Conservation (phyloP, 2,329 filamentous ascomycete species). For the Apiospora pterosperma region DNA sequence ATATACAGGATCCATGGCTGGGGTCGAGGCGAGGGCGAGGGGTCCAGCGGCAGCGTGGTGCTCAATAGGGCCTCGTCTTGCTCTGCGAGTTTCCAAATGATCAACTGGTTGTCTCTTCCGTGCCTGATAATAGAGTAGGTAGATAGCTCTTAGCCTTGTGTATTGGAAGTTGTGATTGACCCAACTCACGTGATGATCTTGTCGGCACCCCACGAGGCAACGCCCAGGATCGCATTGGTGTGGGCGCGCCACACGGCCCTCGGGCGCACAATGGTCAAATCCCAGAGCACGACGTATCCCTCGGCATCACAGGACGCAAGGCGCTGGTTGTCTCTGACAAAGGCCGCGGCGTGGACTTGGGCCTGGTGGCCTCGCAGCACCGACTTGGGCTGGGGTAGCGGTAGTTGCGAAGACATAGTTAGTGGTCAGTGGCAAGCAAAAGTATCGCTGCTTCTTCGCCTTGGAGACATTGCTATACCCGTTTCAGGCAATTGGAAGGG, state of each 20-base stretch:
- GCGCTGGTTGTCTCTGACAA: constrained; percentile 69
- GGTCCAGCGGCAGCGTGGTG: constrained; percentile 68
- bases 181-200: constrained; percentile 78
- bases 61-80: constrained; percentile 63
- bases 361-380: constrained; percentile 83
- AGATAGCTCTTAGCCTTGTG: neutral
- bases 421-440: neutral
- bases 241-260: constrained; percentile 86
- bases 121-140: constrained; percentile 54
- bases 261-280: constrained; percentile 75
- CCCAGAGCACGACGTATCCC: constrained; percentile 86
- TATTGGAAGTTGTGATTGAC: neutral
- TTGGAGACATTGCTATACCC: neutral
- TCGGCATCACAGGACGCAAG: constrained; percentile 86
- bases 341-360: constrained; percentile 73
- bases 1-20: constrained; percentile 85
- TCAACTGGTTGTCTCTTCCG: constrained; percentile 81
- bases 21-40: constrained; percentile 41
- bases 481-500: neutral
- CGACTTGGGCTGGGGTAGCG: constrained; percentile 45
- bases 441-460: neutral
- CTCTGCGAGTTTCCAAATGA: constrained; percentile 73
- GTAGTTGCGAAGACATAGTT: constrained; percentile 19
- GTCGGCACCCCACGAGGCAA: constrained; percentile 67
- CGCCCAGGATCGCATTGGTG: constrained; percentile 69